phyloP scores from a whole-genome alignment of 1,284 basidiomycete genomes.

The Leccinum griseonigrum region DNA sequence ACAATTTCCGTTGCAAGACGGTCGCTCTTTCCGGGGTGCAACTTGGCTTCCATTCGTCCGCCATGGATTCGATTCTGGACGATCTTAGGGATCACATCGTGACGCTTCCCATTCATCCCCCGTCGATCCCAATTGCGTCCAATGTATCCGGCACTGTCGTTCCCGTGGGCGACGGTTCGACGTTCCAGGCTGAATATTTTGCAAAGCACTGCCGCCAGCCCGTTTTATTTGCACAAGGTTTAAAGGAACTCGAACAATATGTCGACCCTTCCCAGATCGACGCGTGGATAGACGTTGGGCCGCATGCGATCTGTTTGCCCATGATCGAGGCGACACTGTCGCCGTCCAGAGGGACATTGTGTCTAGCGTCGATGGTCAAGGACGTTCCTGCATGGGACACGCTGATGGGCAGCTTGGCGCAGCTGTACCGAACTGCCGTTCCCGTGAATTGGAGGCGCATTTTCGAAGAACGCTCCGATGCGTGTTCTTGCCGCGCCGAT shows the following conservation, averaged over 20 bases:
- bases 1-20: conserved; percentile 36
- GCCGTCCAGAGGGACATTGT: conserved; percentile 32
- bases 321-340: conserved; percentile 48
- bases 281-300: conserved; percentile 67
- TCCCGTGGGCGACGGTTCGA: conserved; percentile 45
- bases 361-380: conserved; percentile 51
- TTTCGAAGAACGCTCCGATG: conserved; percentile 43
- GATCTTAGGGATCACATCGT: conserved; percentile 43
- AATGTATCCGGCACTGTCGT: conserved; percentile 55
- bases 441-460: conserved; percentile 53
- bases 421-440: conserved; percentile 44
- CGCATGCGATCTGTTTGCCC: conserved; percentile 54
- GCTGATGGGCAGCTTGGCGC: conserved; percentile 44
- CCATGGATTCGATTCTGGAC: conserved; percentile 55
- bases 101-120: conserved; percentile 40
- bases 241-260: conserved; percentile 38
- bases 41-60: conserved; percentile 62
- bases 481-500: conserved; percentile 38
- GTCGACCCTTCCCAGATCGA: conserved; percentile 33
- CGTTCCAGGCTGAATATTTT: conserved; percentile 55
- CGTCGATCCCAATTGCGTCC: conserved; percentile 57
- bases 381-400: conserved; percentile 43
- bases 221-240: conserved; percentile 54
- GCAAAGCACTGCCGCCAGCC: conserved; percentile 56
- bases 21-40: conserved; percentile 46